Evolutionary conservation across 2,329 filamentous ascomycete species (phyloP), one percentile per base, ranked within the genome.

Genomic region (Fusarium agapanthi): DNA sequence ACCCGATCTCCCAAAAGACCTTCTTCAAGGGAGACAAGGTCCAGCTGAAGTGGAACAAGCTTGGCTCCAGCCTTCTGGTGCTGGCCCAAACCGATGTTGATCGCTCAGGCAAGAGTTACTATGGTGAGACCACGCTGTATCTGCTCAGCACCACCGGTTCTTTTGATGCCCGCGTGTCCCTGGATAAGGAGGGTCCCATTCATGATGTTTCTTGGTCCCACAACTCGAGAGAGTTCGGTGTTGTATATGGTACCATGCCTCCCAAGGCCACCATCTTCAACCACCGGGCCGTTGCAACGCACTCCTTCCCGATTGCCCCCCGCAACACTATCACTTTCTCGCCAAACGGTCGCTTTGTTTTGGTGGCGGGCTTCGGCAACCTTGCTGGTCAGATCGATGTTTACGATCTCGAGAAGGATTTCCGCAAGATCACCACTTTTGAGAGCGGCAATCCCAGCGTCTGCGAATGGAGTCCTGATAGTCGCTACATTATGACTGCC

Each of bases 1-100:
- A 86, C 59, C 91, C 95, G 9, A 91, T 97, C 55, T 98, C 95
- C 43, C 95, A 98, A 82, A 99, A 99, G 91, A 98, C 93, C 4
- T 99, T 99, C 81, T 99, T 95, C 90, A 99, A 99, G 86, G 95
- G 95, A 72, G 96, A 99, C 87, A 98, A 98, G 86, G 95, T 99
- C 53, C 95, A 98, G 84, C 86, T 99, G 80, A 98, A 98, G 86
- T 99, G 96, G 96, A 99, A 99, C 84, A 90, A 92, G 75, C 87
- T 94, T 70, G 96, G 96, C 59, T 97, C 95, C 41, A 95, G 92
- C 81, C 84, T 98, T 80, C 93, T 99, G 79, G 95, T 98, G 75
- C 89, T 99, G 78, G 95, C 96, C 62, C 95, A 98, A 86, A 99
- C 96, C 37, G 96, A 99, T 72, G 96, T 98, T 60, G 96, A 99